Conservation (phyloP, 345 rosid species). For the Eucalyptus leucophloia region DNA sequence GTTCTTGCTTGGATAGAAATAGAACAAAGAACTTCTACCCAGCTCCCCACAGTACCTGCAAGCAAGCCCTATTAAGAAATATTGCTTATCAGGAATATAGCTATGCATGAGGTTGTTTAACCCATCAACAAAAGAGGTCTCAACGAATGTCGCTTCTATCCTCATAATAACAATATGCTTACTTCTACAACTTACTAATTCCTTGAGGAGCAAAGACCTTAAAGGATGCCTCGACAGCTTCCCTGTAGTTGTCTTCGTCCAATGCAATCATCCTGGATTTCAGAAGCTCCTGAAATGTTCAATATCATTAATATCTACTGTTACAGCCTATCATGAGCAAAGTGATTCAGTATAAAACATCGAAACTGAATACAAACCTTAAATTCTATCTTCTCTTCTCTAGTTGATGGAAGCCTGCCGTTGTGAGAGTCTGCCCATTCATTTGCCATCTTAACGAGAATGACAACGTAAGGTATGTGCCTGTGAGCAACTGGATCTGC, state of each 20-base stretch:
- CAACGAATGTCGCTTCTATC: not conserved
- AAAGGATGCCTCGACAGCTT: constrained; percentile 84
- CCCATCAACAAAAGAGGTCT: not conserved
- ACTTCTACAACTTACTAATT: constrained; percentile 50
- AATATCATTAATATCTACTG: not conserved
- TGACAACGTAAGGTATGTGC: constrained; percentile 84
- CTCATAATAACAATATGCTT: not conserved
- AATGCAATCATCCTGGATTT: constrained; percentile 53
- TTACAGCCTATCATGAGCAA: not conserved
- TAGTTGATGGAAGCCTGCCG: constrained; percentile 67
- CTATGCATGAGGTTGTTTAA: not conserved
- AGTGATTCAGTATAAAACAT: not conserved
- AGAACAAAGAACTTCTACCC: not conserved
- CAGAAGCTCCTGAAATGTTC: constrained; percentile 56
- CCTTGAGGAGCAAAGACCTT: constrained; percentile 88
- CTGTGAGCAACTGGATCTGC: constrained; percentile 78
- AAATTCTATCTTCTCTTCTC: constrained; percentile 84
- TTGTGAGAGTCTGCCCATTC: constrained; percentile 75
- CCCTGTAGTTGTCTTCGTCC: constrained; percentile 93
- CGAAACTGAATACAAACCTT: constrained; percentile 32
- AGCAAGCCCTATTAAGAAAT: not conserved
- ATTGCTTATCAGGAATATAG: not conserved
- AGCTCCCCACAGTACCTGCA: not conserved
- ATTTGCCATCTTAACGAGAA: constrained; percentile 76
- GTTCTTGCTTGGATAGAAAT: not conserved